These are phyloP conservation scores for Acanthamoeba triangularis DNA, from an alignment of 208 protist species.

Conservation along the genomic window DNA sequence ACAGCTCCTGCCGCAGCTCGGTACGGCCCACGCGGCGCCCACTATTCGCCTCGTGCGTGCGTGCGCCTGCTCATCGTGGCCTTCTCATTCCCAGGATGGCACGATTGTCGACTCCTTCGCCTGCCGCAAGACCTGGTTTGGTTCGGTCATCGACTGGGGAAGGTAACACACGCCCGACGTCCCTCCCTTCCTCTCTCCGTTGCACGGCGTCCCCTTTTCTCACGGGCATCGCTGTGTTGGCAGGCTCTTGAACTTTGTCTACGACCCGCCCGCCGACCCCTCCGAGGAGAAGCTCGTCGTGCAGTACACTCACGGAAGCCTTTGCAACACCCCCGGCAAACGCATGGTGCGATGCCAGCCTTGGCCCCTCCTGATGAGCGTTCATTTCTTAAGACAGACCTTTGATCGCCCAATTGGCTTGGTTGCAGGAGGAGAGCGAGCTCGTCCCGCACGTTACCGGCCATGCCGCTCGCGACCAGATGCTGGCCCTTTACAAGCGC, in stretches of 20 bases:
- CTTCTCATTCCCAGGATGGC: not conserved
- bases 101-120: not conserved
- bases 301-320: constrained; percentile 3
- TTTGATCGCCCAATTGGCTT: no score
- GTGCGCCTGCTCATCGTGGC: not conserved
- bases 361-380: not conserved
- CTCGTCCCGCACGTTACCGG: no score
- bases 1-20: not conserved
- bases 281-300: constrained; percentile 71
- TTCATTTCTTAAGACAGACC: no score
- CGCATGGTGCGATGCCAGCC: not conserved
- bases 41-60: not conserved
- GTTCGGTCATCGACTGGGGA: not conserved
- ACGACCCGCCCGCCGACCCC: constrained; percentile 19
- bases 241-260: constrained; percentile 68
- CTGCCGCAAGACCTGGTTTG: constrained; percentile 12
- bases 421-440: not conserved
- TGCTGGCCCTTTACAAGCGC: constrained; percentile 32
- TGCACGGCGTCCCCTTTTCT: not conserved
- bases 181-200: not conserved
- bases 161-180: not conserved
- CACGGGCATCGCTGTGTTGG: not conserved
- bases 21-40: not conserved
- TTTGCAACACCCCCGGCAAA: not conserved
- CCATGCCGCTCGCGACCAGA: not conserved